Base-by-base conservation (phyloP, 306 rosid species). In the Styphnolobium japonicum region DNA sequence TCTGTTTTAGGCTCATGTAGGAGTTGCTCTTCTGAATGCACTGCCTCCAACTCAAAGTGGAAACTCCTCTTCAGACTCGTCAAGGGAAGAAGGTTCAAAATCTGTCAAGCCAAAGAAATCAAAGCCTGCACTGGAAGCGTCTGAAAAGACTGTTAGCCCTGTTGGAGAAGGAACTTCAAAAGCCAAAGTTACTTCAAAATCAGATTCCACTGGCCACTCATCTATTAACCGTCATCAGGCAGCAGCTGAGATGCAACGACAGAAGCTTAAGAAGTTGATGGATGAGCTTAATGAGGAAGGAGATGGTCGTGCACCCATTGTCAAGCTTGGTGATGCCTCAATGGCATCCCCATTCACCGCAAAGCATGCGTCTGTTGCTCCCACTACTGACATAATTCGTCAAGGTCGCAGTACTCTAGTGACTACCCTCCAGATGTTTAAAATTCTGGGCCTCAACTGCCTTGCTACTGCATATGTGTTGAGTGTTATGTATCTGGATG, bases 311-410 rank as follows among this genome's bases (percentile, higher is more conserved):
- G 72, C 91, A 40, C 96, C 99, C 10, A 16, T 91, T 52, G 99
- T 96, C 81, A 93, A 90, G 90, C 99, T 96, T 67, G 99, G 99
- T 21, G 99, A 96, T 79, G 99, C 99, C 65, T 96, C 99, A 68
- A 96, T 96, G 99, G 99, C 99, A 67, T 96, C 99, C 27, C 99
- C 99, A 4, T 96, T 96, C 89, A 96, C 99, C 0, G 99, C 99
- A 21, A 96, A 96, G 84, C 98, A 96, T 86, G 99, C 99, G 14
- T 96, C 99, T 18, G 97, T 96, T 65, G 85, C 91, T 77, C 99
- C 99, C 19, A 93, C 98, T 49, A 87, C 88, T 10, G 98, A 96
- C 86, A 93, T 96, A 70, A 96, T 96, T 83, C 99, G 99, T 76
- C 99, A 96, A 73, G 99, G 99, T 71, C 91, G 99, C 19, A 96